These are phyloP conservation scores for Paramecium caudatum DNA, from an alignment of 73 alveolate genomes.

Conservation along the genomic window DNA sequence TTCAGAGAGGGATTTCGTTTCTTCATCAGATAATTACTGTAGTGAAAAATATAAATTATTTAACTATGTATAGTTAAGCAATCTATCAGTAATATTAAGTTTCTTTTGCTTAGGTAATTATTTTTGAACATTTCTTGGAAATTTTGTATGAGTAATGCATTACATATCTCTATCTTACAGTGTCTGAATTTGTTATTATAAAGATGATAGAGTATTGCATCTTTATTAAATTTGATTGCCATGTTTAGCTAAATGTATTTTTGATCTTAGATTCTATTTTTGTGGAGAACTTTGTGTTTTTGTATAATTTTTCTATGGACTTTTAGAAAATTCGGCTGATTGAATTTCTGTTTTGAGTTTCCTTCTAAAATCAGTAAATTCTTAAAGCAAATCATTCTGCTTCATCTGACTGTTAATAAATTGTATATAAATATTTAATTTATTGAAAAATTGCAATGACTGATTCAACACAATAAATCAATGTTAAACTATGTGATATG, in stretches of 20 bases:
- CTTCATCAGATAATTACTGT: background rate
- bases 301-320: background rate
- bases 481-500: slow-evolving; percentile 45
- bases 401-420: slow-evolving; percentile 37
- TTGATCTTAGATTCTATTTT: background rate
- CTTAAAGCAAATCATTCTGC: background rate
- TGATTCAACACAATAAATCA: background rate
- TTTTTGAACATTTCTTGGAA: background rate
- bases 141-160: background rate
- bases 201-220: background rate
- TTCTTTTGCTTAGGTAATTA: background rate
- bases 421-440: background rate
- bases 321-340: background rate
- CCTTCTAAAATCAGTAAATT: slow-evolving; percentile 37
- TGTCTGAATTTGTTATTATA: background rate
- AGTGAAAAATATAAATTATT: background rate
- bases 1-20: background rate
- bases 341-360: slow-evolving; percentile 15
- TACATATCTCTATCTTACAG: background rate
- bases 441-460: slow-evolving; percentile 8
- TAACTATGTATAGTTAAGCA: background rate
- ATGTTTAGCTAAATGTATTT: background rate
- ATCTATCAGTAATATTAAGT: background rate
- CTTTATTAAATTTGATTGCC: background rate
- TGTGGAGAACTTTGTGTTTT: background rate